Evolutionary conservation across 2,329 filamentous ascomycete species (phyloP), one percentile per base, ranked within the genome.

Genomic region (Fusarium sp.): DNA sequence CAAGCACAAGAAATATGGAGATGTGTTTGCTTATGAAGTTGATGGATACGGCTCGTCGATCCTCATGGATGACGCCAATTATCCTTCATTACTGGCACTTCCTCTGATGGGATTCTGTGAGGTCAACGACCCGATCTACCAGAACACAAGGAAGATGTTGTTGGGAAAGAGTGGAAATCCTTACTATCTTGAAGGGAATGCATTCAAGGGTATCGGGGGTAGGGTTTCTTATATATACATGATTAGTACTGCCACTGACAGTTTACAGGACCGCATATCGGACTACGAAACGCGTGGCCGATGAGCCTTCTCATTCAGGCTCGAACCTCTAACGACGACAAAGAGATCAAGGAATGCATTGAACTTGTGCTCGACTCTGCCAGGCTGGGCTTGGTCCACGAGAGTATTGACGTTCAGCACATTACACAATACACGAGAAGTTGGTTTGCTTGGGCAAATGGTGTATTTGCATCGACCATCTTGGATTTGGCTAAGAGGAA

Each of bases 401-500:
- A 99, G 84, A 97, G 94, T 77, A 90, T 99, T 45, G 90, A 98
- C 78, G 96, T 98, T 10, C 91, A 96, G 70, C 79, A 83, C 45
- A 77, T 85, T 6, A 69, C 74, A n/a, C 84, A 85, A 28, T 98
- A 96, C 82, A 98, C 96, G 4, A 87, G 95, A 73, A 94, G 93
- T 79, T 98, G 96, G 96, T 98, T 98, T 81, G 94, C 96, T 6
- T 98, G 95, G 96, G 96, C 96, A 17, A 99, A 99, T 77, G 96
- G 94, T 2, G 94, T 99, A 17, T 98, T 98, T 83, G 95, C 96
- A 20, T 92, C 94, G 82, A 97, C 95, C 0, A 94, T 99, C 51
- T 84, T 99, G 58, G 94, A 98, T 84, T 81, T 99, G 59, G 96
- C 95, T 3, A 92, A 92, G 82, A 87, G 96, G 80, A 98, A 97